Evolutionary conservation across 495 filamentous ascomycete genomes (phyloP).

Genomic region (Aspergillus ostianus): DNA sequence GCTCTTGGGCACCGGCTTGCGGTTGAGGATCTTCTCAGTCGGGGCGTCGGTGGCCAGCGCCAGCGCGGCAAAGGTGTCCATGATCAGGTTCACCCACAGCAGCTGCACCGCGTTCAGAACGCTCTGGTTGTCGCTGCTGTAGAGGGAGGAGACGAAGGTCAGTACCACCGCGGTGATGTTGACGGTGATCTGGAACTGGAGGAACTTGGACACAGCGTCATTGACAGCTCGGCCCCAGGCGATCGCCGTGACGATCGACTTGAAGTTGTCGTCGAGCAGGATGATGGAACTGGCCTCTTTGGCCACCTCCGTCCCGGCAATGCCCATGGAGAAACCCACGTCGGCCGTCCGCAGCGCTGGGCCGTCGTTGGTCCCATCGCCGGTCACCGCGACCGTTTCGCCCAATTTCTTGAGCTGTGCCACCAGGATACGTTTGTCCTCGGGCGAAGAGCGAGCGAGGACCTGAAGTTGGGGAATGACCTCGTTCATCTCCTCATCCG

Average conservation of each 20-base stretch:
- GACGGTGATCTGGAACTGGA: conserved; percentile 91
- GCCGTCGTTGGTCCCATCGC: conserved; percentile 88
- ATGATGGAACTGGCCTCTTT: conserved; percentile 93
- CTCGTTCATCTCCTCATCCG: conserved; percentile 65
- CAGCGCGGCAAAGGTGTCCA: conserved; percentile 88
- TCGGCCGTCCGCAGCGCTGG: conserved; percentile 83
- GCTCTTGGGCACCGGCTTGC: conserved; percentile 79
- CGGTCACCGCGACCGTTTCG: conserved; percentile 84
- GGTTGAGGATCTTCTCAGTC: conserved; percentile 71
- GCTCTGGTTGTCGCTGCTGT: conserved; percentile 59
- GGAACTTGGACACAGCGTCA: conserved; percentile 84
- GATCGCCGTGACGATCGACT: conserved; percentile 82
- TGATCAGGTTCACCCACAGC: conserved; percentile 90
- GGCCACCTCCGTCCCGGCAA: conserved; percentile 87
- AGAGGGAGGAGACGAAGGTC: conserved; percentile 82
- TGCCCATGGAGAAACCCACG: conserved; percentile 92
- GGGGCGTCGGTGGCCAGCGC: conserved; percentile 86
- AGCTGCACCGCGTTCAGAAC: conserved; percentile 85
- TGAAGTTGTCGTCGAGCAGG: conserved; percentile 88
- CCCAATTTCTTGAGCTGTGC: conserved; percentile 68
- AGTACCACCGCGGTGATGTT: conserved; percentile 84
- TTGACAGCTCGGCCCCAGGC: conserved; percentile 91
- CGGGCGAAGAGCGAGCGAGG: conserved; percentile 80
- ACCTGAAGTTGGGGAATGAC: conserved; percentile 76
- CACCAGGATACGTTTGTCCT: conserved; percentile 83